These are phyloP conservation scores for Tinospora cordifolia DNA, from an alignment of 164 flowering plant species.

Conservation along the genomic window DNA sequence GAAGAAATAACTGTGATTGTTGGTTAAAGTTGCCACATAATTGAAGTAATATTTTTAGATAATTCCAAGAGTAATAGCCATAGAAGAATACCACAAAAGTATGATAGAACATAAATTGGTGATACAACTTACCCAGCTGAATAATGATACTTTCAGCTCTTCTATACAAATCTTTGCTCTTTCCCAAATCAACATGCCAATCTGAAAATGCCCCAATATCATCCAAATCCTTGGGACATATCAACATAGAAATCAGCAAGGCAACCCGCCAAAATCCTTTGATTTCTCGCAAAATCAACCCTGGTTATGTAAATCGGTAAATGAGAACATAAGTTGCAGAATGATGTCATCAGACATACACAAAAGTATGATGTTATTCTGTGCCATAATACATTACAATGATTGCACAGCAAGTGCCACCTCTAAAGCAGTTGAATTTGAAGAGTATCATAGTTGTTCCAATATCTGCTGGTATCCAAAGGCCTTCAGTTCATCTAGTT, in stretches of 20 bases:
- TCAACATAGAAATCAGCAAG: conserved; percentile 54
- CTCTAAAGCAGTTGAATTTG: neutral
- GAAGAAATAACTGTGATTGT: too few relatives aligned
- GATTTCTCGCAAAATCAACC: conserved; percentile 67
- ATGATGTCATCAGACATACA: neutral
- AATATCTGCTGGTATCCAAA: neutral
- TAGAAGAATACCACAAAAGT: neutral
- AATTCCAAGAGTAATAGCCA: too few relatives aligned
- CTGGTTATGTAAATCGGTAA: conserved; percentile 24
- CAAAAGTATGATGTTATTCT: neutral
- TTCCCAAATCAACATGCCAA: conserved; percentile 28
- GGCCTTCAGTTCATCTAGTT: neutral
- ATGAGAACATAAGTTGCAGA: neutral
- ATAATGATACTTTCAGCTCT: conserved; percentile 40
- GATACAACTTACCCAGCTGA: conserved; percentile 40
- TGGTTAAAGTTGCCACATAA: too few relatives aligned
- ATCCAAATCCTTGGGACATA: conserved; percentile 29
- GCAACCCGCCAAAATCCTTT: conserved; percentile 82
- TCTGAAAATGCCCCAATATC: conserved; percentile 14
- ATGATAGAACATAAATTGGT: conserved; percentile 4
- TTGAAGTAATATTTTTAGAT: too few relatives aligned
- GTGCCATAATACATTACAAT: neutral
- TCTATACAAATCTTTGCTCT: conserved; percentile 35
- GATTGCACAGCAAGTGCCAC: neutral
- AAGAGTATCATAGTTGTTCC: neutral